Evolutionary conservation across 805 yeast species (phyloP).

Genomic region (Wickerhamiella australiensis): DNA sequence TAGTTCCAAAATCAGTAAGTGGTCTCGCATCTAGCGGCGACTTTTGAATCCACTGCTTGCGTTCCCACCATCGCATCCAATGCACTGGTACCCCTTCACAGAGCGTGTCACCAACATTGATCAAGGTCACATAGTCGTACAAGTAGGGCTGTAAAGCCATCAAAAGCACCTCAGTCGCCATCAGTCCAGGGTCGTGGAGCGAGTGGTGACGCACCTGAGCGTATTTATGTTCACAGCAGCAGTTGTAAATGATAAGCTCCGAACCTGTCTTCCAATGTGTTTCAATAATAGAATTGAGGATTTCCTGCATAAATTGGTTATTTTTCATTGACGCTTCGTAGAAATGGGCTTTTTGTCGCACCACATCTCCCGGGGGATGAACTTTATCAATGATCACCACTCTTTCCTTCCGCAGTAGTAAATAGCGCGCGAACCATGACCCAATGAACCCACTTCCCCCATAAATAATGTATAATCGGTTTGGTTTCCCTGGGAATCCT

Average conservation of each 20-base stretch:
- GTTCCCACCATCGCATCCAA: conserved; percentile 16
- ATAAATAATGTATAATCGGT: conserved; percentile 21
- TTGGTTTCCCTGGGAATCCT: conserved; percentile 9
- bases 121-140: conserved; percentile 6
- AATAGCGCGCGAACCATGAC: conserved; percentile 26
- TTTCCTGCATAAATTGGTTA: conserved; percentile 13
- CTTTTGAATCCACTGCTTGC: conserved; percentile 11
- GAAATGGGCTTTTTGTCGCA: conserved; percentile 20
- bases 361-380: conserved; percentile 22
- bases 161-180: conserved; percentile 17
- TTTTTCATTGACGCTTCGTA: conserved; percentile 16
- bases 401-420: conserved; percentile 22
- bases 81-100: conserved; percentile 19
- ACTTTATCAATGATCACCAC: conserved; percentile 20
- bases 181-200: conserved; percentile 24
- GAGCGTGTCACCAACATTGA: conserved; percentile 22
- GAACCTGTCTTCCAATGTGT: conserved; percentile 8
- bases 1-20: conserved; percentile 5
- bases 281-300: conserved; percentile 12
- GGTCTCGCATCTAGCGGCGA: conserved; percentile 12
- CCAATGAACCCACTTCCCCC: conserved; percentile 27
- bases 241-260: conserved; percentile 19
- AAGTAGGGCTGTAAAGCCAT: conserved; percentile 11
- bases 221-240: conserved; percentile 18
- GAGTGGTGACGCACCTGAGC: conserved; percentile 10